Evolutionary conservation across 169 alveolate genomes (phyloP).

Genomic region (Cryptosporidium felis): DNA sequence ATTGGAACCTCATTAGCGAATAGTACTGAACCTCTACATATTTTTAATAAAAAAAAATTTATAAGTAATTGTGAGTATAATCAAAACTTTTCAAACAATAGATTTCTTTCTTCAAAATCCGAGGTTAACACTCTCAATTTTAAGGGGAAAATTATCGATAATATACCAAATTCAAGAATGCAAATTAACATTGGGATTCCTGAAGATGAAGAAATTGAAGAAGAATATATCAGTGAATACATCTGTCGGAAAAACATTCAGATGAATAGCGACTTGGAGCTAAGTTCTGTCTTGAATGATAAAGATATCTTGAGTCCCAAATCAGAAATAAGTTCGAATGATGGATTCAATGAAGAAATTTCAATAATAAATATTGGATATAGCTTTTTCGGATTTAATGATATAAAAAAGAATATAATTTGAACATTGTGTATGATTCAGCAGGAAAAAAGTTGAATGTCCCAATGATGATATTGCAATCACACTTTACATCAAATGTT

Average conservation of each 20-base stretch:
- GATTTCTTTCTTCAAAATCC: too few species aligned
- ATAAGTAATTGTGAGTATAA: not conserved
- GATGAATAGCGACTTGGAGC: not conserved
- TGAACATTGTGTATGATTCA: too few species aligned
- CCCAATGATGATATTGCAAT: too few species aligned
- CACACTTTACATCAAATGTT: too few species aligned
- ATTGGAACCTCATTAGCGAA: too few species aligned
- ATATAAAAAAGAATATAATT: too few species aligned
- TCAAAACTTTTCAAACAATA: too few species aligned
- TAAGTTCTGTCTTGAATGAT: constrained; percentile 12
- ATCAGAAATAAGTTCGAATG: constrained; percentile 35
- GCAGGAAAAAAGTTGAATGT: too few species aligned
- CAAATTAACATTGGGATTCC: constrained; percentile 49
- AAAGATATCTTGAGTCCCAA: constrained; percentile 49
- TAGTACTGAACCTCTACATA: too few species aligned
- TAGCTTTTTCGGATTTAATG: constrained; percentile 57
- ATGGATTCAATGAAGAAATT: not conserved
- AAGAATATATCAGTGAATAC: not conserved
- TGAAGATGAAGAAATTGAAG: constrained; percentile 65
- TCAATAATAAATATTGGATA: constrained; percentile 42
- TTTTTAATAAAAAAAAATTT: too few species aligned
- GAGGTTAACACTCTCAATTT: too few species aligned
- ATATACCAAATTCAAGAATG: not conserved
- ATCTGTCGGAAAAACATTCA: not conserved
- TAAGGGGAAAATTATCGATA: too few species aligned